Evolutionary conservation across 2,329 filamentous ascomycete genomes (phyloP), one percentile per base, ranked within the genome.

Genomic region (Paraphaeosphaeria minitans): DNA sequence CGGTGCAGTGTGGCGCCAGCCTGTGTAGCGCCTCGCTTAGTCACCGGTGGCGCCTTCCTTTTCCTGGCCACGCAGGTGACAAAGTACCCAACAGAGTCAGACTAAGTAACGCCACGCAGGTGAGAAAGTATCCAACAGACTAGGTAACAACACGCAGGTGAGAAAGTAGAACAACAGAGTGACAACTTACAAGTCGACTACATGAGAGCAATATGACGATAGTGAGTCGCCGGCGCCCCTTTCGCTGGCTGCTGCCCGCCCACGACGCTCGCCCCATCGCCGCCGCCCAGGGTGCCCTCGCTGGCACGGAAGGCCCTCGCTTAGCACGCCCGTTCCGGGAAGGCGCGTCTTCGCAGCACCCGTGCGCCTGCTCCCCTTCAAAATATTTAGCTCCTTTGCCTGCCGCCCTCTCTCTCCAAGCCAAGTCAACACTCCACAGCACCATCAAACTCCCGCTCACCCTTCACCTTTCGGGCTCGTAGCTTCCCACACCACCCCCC

Each of bases 401-500:
- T 53, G 37, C 59, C 61, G 63, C 68, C 67, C 70, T 66, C 69
- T 70, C 37, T 14, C 67, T 59, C 66, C 63, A 39, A 41, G 48
- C 27, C 59, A 71, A 71, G 56, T 66, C 66, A 71, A 63, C 64
- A 68, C 64, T 65, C 58, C 62, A 66, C 57, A 64, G 58, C 61
- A 48, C 67, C 70, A 72, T 69, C 73, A 70, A 69, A 65, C 61
- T 63, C 66, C 62, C 59, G 63, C 69, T 66, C 65, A 65, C 60
- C 66, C 66, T 68, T 70, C 67, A 56, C 67, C 69, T 70, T 60
- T 65, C 76, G 76, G 76, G 76, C 76, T 75, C 76, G 70, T 81
- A 83, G 81, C 81, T 82, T 77, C 80, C 80, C 80, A 81, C 59
- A 75, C 77, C 80, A 80, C 80, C 80, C 77, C 80, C 77, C 80